Evolutionary conservation across 2,329 filamentous ascomycete species (phyloP).

Genomic region (Arachnomyces sp.): DNA sequence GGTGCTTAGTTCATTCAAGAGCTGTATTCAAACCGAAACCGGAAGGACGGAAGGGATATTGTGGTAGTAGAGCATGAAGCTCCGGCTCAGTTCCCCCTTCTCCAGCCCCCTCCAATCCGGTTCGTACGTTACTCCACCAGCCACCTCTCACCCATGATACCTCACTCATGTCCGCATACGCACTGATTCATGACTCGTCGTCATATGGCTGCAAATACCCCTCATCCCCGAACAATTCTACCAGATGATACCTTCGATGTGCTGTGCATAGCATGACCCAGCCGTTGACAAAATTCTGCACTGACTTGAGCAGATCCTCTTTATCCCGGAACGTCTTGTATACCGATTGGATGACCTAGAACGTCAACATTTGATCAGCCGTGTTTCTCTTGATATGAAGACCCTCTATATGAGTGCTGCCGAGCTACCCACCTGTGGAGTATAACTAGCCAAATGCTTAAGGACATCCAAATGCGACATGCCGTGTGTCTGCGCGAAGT

Average conservation of each 20-base stretch:
- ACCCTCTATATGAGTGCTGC: too few species aligned
- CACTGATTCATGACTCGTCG: slow-evolving; percentile 3
- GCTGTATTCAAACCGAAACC: too few species aligned
- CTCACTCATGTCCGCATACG: too few species aligned
- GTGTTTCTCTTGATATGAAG: too few species aligned
- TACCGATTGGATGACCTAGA: slow-evolving; percentile 9
- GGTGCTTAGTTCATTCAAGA: too few species aligned
- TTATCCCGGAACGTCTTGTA: slow-evolving; percentile 2
- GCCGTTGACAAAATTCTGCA: slow-evolving; percentile 7
- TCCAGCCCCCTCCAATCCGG: too few species aligned
- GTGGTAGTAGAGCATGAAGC: too few species aligned
- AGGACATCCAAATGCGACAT: slow-evolving; percentile 10
- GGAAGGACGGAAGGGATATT: too few species aligned
- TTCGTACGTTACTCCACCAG: too few species aligned
- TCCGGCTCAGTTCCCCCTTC: too few species aligned
- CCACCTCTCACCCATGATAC: too few species aligned
- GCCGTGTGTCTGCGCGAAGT: slow-evolving; percentile 9
- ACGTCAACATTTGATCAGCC: too few species aligned
- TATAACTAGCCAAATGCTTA: slow-evolving; percentile 7
- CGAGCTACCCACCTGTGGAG: slow-evolving; percentile 4
- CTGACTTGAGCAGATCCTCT: slow-evolving; percentile 1
- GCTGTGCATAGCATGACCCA: slow-evolving; percentile 10
- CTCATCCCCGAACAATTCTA: slow-evolving; percentile 11
- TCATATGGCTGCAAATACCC: slow-evolving; percentile 10
- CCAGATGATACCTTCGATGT: slow-evolving; percentile 9